phyloP scores from a whole-genome alignment of 1,284 basidiomycete genomes.

The Ustilago curta region DNA sequence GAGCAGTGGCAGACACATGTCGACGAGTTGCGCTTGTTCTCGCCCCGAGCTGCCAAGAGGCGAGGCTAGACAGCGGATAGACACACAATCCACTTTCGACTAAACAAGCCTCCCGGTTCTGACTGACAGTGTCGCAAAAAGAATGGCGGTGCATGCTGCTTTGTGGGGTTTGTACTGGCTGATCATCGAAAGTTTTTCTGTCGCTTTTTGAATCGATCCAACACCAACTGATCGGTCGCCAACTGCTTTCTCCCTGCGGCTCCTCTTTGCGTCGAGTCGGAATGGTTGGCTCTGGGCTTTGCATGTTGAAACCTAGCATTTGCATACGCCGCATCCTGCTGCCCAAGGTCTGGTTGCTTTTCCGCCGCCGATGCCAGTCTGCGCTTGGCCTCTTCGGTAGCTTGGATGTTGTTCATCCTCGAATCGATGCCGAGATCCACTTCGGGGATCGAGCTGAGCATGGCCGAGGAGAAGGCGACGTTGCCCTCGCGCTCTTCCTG shows the following conservation, averaged over 20 bases:
- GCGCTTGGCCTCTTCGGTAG: conserved; percentile 94
- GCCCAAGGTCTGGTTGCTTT: conserved; percentile 72
- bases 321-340: conserved; percentile 79
- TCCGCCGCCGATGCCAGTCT: conserved; percentile 83
- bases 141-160: background rate
- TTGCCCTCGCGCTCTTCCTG: conserved; percentile 82
- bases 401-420: conserved; percentile 92
- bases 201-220: conserved; percentile 71
- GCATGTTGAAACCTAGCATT: conserved; percentile 74
- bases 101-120: too few species aligned
- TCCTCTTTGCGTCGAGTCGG: background rate
- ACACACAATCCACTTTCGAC: background rate
- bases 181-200: conserved; percentile 29
- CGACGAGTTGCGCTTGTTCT: conserved; percentile 6
- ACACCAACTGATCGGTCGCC: conserved; percentile 89
- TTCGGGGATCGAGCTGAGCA: conserved; percentile 94
- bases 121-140: too few species aligned
- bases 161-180: background rate
- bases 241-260: conserved; percentile 77
- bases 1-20: conserved; percentile 12
- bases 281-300: background rate
- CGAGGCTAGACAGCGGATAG: background rate
- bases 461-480: conserved; percentile 88
- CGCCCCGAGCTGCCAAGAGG: background rate
- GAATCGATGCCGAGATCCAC: conserved; percentile 96